Conservation (phyloP, 2,329 filamentous ascomycete genomes). For the Ophiostoma pallidulum region DNA sequence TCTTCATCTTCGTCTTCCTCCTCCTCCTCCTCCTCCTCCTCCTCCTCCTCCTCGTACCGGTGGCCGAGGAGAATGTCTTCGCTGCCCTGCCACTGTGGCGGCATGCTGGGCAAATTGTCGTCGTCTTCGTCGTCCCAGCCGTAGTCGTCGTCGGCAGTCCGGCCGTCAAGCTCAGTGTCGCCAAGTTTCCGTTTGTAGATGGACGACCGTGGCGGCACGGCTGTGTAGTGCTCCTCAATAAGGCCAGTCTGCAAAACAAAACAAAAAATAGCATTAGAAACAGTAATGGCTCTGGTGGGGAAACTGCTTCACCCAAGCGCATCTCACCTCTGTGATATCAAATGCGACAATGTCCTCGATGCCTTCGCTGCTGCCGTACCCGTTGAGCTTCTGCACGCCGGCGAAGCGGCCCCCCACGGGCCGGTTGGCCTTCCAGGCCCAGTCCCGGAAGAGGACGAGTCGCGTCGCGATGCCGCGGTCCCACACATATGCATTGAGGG, state of each 20-base stretch:
- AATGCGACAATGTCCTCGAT: constrained; percentile 41
- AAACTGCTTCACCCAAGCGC: constrained; percentile 1
- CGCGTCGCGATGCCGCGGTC: constrained; percentile 66
- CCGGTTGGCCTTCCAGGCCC: constrained; percentile 41
- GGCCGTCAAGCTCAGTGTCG: constrained; percentile 50
- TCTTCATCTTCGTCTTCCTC: constrained; percentile 1
- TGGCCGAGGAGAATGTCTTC: constrained; percentile 49
- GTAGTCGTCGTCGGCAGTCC: constrained; percentile 59
- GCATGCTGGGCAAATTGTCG: constrained; percentile 49
- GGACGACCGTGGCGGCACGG: constrained; percentile 18
- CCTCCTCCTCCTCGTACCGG: constrained; percentile 12
- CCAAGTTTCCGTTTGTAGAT: constrained; percentile 55
- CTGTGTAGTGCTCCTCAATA: constrained; percentile 34
- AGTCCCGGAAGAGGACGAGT: constrained; percentile 72
- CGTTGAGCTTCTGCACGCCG: constrained; percentile 56
- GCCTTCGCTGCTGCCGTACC: constrained; percentile 33
- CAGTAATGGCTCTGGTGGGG: too few species aligned
- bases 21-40: constrained; percentile 11
- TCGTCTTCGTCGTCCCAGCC: constrained; percentile 58
- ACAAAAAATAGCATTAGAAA: too few species aligned
- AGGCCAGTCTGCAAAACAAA: constrained; percentile 4
- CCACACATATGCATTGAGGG: constrained; percentile 69
- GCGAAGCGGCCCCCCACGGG: constrained; percentile 47
- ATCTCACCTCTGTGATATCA: constrained; percentile 36
- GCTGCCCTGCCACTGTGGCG: constrained; percentile 60